phyloP scores from a whole-genome alignment of 2,329 filamentous ascomycete species.

The Fusarium udum region DNA sequence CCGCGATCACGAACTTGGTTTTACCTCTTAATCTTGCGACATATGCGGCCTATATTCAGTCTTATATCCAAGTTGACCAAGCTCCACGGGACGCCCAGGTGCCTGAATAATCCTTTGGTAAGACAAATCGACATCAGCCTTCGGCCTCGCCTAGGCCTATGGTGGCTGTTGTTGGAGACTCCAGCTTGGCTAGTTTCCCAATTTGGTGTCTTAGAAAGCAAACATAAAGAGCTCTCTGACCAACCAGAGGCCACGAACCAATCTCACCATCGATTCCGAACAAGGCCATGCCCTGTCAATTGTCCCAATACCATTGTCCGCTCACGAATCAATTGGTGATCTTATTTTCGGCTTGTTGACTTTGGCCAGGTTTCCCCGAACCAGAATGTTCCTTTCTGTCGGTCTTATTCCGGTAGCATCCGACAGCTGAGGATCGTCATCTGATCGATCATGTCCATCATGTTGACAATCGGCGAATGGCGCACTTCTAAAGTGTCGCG shows the following conservation, averaged over 20 bases:
- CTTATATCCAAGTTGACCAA: neutral
- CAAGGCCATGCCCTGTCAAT: conserved; percentile 38
- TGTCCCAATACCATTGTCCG: conserved; percentile 23
- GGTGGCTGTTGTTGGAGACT: conserved; percentile 34
- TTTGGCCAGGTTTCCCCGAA: conserved; percentile 2
- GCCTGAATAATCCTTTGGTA: conserved; percentile 4
- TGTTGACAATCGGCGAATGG: neutral
- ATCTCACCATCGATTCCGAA: conserved; percentile 18
- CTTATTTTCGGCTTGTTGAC: conserved; percentile 3
- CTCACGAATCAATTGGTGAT: conserved; percentile 20
- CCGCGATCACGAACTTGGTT: conserved; percentile 13
- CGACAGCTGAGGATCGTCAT: neutral
- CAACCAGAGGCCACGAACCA: conserved; percentile 28
- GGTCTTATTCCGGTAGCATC: conserved; percentile 25
- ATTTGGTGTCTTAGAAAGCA: conserved; percentile 39
- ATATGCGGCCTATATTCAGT: neutral
- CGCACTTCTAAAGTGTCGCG: neutral
- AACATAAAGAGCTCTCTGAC: conserved; percentile 29
- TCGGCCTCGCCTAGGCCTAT: conserved; percentile 27
- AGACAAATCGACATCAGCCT: conserved; percentile 8
- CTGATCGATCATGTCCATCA: neutral
- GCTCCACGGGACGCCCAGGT: neutral
- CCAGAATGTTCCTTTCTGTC: conserved; percentile 5
- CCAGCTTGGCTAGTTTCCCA: conserved; percentile 26
- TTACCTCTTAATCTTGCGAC: conserved; percentile 10